Percentiles rank a stretch among this genome's conserved stretches.
phyloP scores from a whole-genome alignment of 352 stramenopile species.

The Globisporangium takayamanum region DNA sequence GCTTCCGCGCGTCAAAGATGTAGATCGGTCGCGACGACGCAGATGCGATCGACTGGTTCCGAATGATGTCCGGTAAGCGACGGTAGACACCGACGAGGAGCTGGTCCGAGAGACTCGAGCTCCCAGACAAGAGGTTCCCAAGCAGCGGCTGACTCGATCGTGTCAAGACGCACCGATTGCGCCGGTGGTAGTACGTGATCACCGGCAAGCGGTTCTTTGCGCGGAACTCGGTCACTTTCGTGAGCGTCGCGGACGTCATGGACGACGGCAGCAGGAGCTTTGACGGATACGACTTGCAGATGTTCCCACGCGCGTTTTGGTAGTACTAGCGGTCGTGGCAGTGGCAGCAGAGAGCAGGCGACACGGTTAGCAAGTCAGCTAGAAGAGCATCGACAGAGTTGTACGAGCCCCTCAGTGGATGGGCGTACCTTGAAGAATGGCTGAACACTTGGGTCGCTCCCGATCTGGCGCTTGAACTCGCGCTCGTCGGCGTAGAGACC shows the following conservation, averaged over 20 bases:
- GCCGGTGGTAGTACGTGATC: conserved; percentile 79
- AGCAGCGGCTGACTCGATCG: conserved; percentile 78
- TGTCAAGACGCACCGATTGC: conserved; percentile 74
- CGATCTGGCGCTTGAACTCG: conserved; percentile 78
- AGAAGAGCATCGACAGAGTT: background rate
- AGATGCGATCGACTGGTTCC: conserved; percentile 58
- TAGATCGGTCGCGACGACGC: conserved; percentile 67
- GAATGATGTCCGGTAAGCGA: conserved; percentile 76
- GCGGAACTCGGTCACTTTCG: conserved; percentile 75
- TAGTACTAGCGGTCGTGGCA: conserved; percentile 40
- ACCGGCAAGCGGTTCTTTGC: conserved; percentile 83
- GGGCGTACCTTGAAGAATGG: conserved; percentile 60
- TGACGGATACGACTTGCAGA: conserved; percentile 80
- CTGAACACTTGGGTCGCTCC: conserved; percentile 41
- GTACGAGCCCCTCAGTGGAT: too few relatives aligned
- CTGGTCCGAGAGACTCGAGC: conserved; percentile 72
- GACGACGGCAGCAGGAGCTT: conserved; percentile 70
- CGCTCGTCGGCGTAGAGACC: conserved; percentile 65
- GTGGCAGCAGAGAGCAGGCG: background rate
- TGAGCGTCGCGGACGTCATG: conserved; percentile 59
- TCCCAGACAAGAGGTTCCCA: conserved; percentile 63
- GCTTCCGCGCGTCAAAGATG: conserved; percentile 89
- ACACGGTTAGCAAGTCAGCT: conserved; percentile 2
- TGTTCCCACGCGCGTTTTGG: conserved; percentile 69
- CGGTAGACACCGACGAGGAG: conserved; percentile 65